Conservation (phyloP, 202 grass and related monocot species). For the Brachypodium distachyon region DNA sequence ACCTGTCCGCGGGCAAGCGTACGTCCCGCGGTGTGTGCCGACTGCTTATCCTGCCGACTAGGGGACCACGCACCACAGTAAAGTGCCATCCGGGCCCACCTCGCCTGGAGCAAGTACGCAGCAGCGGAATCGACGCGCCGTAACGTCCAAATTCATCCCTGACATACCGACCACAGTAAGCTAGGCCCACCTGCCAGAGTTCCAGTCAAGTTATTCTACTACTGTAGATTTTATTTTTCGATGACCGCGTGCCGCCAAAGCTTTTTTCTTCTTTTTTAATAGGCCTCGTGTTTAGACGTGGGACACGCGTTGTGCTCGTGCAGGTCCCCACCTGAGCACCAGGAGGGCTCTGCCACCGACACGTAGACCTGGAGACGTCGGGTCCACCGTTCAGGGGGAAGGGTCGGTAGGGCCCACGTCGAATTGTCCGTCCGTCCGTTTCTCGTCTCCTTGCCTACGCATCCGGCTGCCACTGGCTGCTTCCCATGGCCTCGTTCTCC, state of each 20-base stretch:
- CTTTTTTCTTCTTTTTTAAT: neutral
- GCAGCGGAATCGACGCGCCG: neutral
- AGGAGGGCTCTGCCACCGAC: neutral
- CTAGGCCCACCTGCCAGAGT: neutral
- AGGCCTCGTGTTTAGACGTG: neutral
- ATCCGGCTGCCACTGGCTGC: neutral
- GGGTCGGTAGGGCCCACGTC: neutral
- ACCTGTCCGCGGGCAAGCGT: neutral
- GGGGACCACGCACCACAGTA: neutral
- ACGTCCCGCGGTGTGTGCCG: neutral
- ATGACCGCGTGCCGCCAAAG: neutral
- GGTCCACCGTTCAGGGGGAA: neutral
- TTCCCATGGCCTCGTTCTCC: neutral
- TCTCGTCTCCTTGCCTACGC: neutral
- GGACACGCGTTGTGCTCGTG: no score
- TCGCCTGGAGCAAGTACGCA: neutral
- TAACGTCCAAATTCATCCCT: accelerated
- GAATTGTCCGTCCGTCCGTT: neutral
- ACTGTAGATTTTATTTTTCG: neutral
- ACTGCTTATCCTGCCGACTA: neutral
- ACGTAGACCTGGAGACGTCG: accelerated
- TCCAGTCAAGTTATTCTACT: accelerated
- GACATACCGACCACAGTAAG: accelerated
- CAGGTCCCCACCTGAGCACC: no score
- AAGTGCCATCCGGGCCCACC: neutral